Evolutionary conservation across 2,329 filamentous ascomycete genomes (phyloP), one percentile per base, ranked within the genome.

Genomic region (Coniochaeta hoffmannii): DNA sequence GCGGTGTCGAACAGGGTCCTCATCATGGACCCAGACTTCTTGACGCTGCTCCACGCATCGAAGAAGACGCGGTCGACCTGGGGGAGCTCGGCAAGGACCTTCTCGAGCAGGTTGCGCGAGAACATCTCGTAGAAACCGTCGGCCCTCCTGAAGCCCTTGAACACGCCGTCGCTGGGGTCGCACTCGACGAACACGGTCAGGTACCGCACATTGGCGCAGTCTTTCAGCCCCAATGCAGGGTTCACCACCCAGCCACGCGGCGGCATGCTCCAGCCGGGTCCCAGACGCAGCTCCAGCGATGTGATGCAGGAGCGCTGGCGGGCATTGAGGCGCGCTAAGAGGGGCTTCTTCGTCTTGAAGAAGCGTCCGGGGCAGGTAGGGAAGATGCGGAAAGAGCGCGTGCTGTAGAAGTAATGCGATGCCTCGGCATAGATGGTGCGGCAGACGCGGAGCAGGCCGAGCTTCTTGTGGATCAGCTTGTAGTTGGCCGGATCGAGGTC

Each of bases 71-170:
- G 72, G 9, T 76, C 65, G 2, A 89, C 66, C 35, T 73, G 76
- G 0, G 85, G 82, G 56, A 88, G 69, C 55, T 76, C 76, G 1
- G 73, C 70, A 2, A 90, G 64, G 3, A 90, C 76, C 8, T 72
- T 74, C 4, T 71, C 68, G 7, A 91, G 65, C 28, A 91, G 69
- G 1, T 73, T 70, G 11, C 77, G 72, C 26, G 80, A 85, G 64
- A 90, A 91, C 5, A 68, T 69, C 57, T 89, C 88, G 64, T 89
- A 92, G 60, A 88, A 90, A 1, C 85, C 81, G 26, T 85, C 79
- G 1, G 78, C 76, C 26, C 79, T 77, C 14, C 86, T 79, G 63
- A 87, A 91, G 0, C 86, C 87, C 55, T 81, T 80, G 62, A 89
- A 90, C 19, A 83, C 72, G 28, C 75, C 77, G 61, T 87, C 79